Evolutionary conservation across 257 asterid species (phyloP).

Genomic region (Handroanthus guayacan): DNA sequence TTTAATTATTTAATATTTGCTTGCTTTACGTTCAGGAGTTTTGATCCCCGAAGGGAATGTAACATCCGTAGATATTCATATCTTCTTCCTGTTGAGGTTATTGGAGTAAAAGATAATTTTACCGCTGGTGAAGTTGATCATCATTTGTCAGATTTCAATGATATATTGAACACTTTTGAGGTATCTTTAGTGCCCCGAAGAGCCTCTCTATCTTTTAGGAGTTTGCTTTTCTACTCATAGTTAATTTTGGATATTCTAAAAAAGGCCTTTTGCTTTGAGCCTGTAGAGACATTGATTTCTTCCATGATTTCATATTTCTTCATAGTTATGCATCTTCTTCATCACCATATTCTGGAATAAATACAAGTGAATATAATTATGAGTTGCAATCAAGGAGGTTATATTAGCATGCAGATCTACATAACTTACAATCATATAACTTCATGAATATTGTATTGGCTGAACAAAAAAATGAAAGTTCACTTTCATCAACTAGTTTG

Average conservation of each 20-base stretch:
- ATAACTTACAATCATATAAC: not conserved
- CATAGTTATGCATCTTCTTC: not conserved
- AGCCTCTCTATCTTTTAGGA: conserved; percentile 11
- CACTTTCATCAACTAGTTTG: conserved; percentile 30
- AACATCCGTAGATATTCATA: conserved; percentile 81
- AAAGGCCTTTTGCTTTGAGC: conserved; percentile 6
- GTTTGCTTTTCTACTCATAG: conserved; percentile 26
- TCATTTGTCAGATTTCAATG: conserved; percentile 72
- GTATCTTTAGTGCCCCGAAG: conserved; percentile 45
- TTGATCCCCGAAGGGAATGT: conserved; percentile 92
- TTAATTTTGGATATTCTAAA: conserved; percentile 25
- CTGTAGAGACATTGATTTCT: conserved; percentile 18
- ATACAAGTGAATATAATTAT: not conserved
- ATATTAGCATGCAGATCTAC: not conserved
- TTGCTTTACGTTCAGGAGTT: conserved; percentile 65
- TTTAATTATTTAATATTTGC: conserved; percentile 4
- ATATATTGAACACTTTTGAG: conserved; percentile 77
- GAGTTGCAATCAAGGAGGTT: conserved; percentile 19
- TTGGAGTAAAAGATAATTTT: conserved; percentile 67
- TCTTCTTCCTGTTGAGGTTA: conserved; percentile 87
- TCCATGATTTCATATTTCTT: too few species aligned
- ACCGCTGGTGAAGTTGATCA: conserved; percentile 66
- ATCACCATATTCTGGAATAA: not conserved
- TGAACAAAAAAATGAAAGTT: conserved; percentile 3
- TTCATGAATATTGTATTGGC: conserved; percentile 9